Evolutionary conservation across 1,284 basidiomycete species (phyloP).

Genomic region (Cryptococcus sp.): DNA sequence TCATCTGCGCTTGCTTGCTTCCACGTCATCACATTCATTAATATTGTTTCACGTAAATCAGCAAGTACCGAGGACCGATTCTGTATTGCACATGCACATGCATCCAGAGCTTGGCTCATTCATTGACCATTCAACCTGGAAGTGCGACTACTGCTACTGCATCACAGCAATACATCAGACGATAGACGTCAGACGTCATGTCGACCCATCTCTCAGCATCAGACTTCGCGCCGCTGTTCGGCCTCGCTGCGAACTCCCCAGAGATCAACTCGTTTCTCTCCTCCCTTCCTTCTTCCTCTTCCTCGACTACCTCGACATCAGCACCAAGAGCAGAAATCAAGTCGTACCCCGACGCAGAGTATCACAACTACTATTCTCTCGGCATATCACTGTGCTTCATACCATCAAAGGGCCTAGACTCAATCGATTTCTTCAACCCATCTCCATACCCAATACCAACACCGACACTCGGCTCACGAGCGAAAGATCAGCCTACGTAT

Average conservation of each 20-base stretch:
- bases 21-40: too few species aligned
- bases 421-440: conserved; percentile 77
- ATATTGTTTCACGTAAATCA: too few species aligned
- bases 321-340: conserved; percentile 64
- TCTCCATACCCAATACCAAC: conserved; percentile 7
- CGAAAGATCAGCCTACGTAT: conserved; percentile 14
- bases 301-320: conserved; percentile 9
- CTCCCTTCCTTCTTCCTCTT: conserved; percentile 7
- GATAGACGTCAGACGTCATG: conserved; percentile 4
- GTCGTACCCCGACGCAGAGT: conserved; percentile 75
- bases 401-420: conserved; percentile 66
- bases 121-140: background rate
- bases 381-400: conserved; percentile 74
- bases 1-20: too few species aligned
- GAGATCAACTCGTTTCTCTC: conserved; percentile 13
- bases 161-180: background rate
- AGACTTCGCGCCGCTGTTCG: conserved; percentile 13
- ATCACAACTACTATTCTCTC: conserved; percentile 75
- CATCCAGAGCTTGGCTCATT: too few species aligned
- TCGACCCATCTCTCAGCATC: conserved; percentile 2
- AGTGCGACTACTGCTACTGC: too few species aligned
- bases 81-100: too few species aligned
- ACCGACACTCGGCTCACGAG: conserved; percentile 2
- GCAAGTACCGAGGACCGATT: background rate
- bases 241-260: conserved; percentile 12